Evolutionary conservation across 352 stramenopile species (phyloP).

Genomic region (Plasmopara muralis): DNA sequence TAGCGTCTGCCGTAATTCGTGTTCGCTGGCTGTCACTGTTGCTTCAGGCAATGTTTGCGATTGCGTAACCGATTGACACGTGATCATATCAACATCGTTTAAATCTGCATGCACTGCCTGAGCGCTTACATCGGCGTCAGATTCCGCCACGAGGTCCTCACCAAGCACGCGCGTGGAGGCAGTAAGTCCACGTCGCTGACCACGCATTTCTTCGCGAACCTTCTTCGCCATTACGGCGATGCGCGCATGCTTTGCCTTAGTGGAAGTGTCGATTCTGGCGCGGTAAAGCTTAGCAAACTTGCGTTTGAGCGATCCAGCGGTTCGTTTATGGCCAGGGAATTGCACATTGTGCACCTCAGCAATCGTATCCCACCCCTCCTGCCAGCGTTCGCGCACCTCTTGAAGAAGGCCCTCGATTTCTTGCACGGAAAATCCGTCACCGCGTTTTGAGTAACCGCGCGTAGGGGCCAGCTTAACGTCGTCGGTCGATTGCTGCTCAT

Average conservation of each 20-base stretch:
- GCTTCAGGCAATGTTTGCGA: conserved; percentile 8
- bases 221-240: conserved; percentile 21
- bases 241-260: conserved; percentile 24
- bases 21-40: conserved; percentile 16
- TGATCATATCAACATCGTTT: conserved; percentile 19
- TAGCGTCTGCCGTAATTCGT: conserved; percentile 22
- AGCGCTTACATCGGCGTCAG: conserved; percentile 5
- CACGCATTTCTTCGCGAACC: conserved; percentile 31
- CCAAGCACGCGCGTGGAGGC: conserved; percentile 3
- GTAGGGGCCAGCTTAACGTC: conserved; percentile 4
- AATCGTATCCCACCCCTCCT: conserved; percentile 30
- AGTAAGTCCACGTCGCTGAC: conserved; percentile 17
- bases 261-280: conserved; percentile 15
- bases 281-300: conserved; percentile 36
- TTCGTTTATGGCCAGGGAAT: conserved; percentile 29
- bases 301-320: conserved; percentile 28
- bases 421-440: conserved; percentile 28
- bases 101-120: conserved; percentile 19
- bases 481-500: conserved; percentile 8
- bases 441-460: conserved; percentile 21
- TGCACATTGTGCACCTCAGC: conserved; percentile 29
- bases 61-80: conserved; percentile 7
- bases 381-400: conserved; percentile 23
- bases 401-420: conserved; percentile 26
- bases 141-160: conserved; percentile 14